These are phyloP conservation scores for Pichia ethanolica DNA, from an alignment of 805 yeast species.

Conservation along the genomic window DNA sequence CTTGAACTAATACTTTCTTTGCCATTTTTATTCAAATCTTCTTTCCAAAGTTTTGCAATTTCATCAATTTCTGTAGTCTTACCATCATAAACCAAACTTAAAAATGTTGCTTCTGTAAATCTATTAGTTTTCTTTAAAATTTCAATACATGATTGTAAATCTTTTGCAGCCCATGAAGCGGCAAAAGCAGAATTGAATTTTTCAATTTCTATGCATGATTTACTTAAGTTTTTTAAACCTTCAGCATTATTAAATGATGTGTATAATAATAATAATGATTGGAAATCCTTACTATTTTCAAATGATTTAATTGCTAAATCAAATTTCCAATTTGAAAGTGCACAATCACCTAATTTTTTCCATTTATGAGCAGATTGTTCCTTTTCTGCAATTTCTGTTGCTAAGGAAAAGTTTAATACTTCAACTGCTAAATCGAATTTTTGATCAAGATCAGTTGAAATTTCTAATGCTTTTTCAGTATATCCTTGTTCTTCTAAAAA, in stretches of 20 bases:
- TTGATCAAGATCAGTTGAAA: conserved; percentile 84
- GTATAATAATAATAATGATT: conserved; percentile 73
- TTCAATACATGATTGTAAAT: conserved; percentile 52
- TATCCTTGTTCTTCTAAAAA: conserved; percentile 92
- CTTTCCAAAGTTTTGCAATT: conserved; percentile 62
- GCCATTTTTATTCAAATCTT: conserved; percentile 40
- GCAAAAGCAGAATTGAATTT: conserved; percentile 87
- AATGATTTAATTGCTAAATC: conserved; percentile 75
- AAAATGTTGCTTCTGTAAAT: conserved; percentile 76
- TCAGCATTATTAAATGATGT: conserved; percentile 69
- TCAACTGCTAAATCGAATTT: conserved; percentile 83
- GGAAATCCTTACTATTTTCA: conserved; percentile 70
- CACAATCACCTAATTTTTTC: conserved; percentile 86
- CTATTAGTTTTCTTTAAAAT: conserved; percentile 63
- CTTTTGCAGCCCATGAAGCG: conserved; percentile 82
- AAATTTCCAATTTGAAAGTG: conserved; percentile 71
- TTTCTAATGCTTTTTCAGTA: conserved; percentile 70
- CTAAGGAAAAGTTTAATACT: conserved; percentile 64
- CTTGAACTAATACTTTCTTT: conserved; percentile 56
- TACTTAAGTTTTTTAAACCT: conserved; percentile 58
- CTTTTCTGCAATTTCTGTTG: conserved; percentile 54
- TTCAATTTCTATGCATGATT: conserved; percentile 61
- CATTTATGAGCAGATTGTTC: conserved; percentile 65
- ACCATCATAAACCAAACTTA: conserved; percentile 64
- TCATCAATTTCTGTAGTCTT: conserved; percentile 33